Base-by-base conservation (phyloP, 352 stramenopile species). In the Phytophthora agathidicida region DNA sequence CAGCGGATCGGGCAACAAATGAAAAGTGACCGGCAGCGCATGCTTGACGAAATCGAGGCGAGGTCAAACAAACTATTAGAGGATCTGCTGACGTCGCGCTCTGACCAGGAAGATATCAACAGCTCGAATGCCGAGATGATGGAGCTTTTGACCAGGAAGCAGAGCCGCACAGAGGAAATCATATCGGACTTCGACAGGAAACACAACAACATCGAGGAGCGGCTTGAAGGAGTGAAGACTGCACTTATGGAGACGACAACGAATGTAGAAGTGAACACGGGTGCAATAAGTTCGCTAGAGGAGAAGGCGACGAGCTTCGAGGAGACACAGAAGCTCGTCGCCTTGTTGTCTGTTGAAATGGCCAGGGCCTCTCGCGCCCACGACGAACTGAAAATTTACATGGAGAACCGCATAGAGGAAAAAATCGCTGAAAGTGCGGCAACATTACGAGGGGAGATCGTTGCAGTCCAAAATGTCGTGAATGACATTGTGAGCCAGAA, bases 21-120 rank as follows among this genome's bases (percentile, higher is more conserved):
- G 79, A 89, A 91, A 41, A 54, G 52, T 5, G 80, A 93, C 13
- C 72, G 79, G 1, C 62, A 84, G 27, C 71, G 57, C 0, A 75
- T 87, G 49, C 60, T 91, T 0, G 69, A 87, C 11, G 82, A 91
- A 20, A 69, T 89, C 10, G 82, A 88, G 10, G 61, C 62, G 3
- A 66, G 79, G 4, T 77, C 79, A 20, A 91, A 88, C 55, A 88
- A 89, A 36, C 66, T 93, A 13, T 16, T 88, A 3, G 80, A 91
- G 19, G 77, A 89, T 22, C 37, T 91, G 42, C 63, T 93, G 1
- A 64, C 71, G 1, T 85, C 74, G 7, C 68, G 80, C 0, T 64
- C 80, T 0, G 80, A 90, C n/a, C 85, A 94, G 32, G 85, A 94
- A 42, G 83, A 94, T 24, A 83, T 94, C 55, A 94, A 94, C 64